phyloP scores from a whole-genome alignment of 2,329 filamentous ascomycete genomes.

The Ilyonectria destructans region DNA sequence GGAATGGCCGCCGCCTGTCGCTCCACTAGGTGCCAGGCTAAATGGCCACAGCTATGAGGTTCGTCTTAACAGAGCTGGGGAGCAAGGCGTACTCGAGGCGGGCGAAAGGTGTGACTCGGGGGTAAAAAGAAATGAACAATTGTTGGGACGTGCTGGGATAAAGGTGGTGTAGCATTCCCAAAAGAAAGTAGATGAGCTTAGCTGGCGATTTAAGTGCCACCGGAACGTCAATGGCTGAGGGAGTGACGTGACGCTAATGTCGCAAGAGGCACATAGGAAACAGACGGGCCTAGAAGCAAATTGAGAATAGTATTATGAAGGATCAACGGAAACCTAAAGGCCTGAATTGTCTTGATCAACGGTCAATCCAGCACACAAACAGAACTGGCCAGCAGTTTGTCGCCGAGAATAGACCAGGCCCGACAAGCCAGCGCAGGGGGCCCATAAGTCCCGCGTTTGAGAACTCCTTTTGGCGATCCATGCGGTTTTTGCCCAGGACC shows the following conservation, averaged over 20 bases:
- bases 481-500: not conserved
- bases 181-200: not conserved
- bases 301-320: not conserved
- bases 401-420: not conserved
- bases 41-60: not conserved
- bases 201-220: constrained; percentile 1
- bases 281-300: not conserved
- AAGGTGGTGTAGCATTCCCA: not conserved
- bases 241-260: constrained; percentile 6
- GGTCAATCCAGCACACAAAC: not conserved
- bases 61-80: not conserved
- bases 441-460: not conserved
- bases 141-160: not conserved
- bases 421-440: not conserved
- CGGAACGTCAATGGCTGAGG: not conserved
- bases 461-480: not conserved
- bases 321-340: not conserved
- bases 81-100: not conserved
- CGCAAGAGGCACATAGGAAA: not conserved
- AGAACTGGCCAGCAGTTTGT: not conserved
- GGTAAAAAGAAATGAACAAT: not conserved
- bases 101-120: not conserved
- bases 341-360: not conserved
- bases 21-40: not conserved
- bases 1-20: not conserved